Base-by-base conservation (phyloP, 2,329 filamentous ascomycete species). In the Colletotrichum orbiculare region DNA sequence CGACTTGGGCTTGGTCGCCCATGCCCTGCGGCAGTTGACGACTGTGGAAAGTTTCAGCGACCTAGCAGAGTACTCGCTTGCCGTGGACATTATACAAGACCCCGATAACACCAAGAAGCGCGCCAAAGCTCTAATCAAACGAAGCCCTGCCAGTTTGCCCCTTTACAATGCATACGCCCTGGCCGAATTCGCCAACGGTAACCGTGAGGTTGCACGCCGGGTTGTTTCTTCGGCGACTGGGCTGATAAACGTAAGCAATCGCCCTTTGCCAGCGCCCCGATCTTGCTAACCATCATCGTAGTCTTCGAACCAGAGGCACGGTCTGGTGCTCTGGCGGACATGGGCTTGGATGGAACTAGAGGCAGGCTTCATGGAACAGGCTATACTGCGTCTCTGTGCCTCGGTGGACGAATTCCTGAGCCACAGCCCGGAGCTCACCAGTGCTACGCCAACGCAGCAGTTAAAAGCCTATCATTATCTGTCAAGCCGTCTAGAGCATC, bases 101-200 rank as follows among this genome's bases (percentile, higher is more conserved):
- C 80, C 84, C 0, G 72, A 75, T 1, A 81, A 78, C 2, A 86
- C 88, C 34, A 90, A 87, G 69, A 96, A 93, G 73, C 81, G 84
- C 7, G 92, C 93, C 0, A 97, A 93, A 71, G 77, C 78, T 7
- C 79, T 97, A 0, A 77, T 97, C n/a, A 95, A 91, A 72, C 83
- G 83, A 52, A 85, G 87, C 60, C 82, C 89, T 0, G 82, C 86
- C 1, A 90, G 88, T 69, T 74, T 92, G 3, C 80, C 82, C 12
- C 80, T 97, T 0, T 97, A 96, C 76, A 91, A 93, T 69, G 87
- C 89, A 0, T 97, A 95, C 72, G 92, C 91, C 0, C 77, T 93
- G 12, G 87, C 93, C 4, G 92, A 97, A 75, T 83, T 78, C 69
- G 79, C 81, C 1, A 84, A 83, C 37, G 86, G 83, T 0, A 89